Evolutionary conservation across 345 rosid genomes (phyloP).

Genomic region (Eucalyptus caleyi): DNA sequence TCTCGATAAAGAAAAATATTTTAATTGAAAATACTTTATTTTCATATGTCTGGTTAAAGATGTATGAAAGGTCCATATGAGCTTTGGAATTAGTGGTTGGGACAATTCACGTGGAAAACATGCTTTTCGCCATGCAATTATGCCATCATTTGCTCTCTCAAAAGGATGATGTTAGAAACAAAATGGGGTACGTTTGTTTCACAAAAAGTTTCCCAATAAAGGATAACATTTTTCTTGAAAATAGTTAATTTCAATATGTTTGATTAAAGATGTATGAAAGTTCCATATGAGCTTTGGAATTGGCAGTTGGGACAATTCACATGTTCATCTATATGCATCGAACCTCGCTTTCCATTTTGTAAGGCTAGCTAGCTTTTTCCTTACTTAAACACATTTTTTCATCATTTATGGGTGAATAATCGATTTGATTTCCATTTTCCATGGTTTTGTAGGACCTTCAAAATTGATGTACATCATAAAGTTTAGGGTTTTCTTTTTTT

Average conservation of each 20-base stretch:
- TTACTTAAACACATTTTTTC: neutral
- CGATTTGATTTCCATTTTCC: no score
- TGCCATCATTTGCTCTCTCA: fast-evolving
- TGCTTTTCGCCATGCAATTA: no score
- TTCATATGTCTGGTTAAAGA: no score
- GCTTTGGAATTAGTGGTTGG: neutral
- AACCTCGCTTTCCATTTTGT: neutral
- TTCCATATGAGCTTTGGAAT: neutral
- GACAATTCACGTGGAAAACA: neutral
- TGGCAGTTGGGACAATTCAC: neutral
- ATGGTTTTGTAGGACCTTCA: neutral
- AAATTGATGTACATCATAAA: neutral
- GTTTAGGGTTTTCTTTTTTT: neutral
- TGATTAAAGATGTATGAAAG: no score
- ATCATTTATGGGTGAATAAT: neutral
- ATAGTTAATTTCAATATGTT: no score
- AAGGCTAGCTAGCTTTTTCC: neutral
- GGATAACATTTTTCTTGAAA: no score
- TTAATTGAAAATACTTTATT: no score
- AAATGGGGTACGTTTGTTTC: no score
- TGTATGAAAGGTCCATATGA: no score
- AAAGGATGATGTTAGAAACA: no score
- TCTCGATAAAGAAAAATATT: no score
- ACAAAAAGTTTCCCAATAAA: no score
- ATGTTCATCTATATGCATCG: neutral